phyloP scores from a whole-genome alignment of 2,329 filamentous ascomycete species.

The Anthostomella pinea region DNA sequence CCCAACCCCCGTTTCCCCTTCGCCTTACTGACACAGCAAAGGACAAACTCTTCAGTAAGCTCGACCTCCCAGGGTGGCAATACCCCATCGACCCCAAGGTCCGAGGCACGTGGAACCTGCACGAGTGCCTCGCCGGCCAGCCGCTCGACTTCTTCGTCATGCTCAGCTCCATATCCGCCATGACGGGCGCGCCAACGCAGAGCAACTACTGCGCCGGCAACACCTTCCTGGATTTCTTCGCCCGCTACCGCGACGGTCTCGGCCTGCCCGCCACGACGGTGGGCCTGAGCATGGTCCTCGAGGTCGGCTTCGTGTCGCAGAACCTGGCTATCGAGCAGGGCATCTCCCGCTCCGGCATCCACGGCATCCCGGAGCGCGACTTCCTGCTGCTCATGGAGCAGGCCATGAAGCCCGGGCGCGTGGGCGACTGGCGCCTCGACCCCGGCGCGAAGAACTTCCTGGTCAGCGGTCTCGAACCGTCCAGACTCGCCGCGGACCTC shows the following conservation, averaged over 20 bases:
- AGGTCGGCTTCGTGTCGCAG: constrained; percentile 13
- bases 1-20: neutral
- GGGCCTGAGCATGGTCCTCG: constrained; percentile 14
- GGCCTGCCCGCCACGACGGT: constrained; percentile 10
- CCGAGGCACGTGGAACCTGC: constrained; percentile 14
- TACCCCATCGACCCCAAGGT: constrained; percentile 16
- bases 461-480: constrained; percentile 13
- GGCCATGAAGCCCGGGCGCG: constrained; percentile 11
- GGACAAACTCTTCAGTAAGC: constrained; percentile 7
- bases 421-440: constrained; percentile 10
- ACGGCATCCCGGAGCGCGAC: constrained; percentile 14
- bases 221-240: constrained; percentile 12
- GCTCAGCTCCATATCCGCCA: constrained; percentile 30
- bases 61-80: constrained; percentile 14
- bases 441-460: constrained; percentile 12
- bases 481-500: constrained; percentile 11
- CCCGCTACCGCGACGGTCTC: constrained; percentile 8
- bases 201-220: constrained; percentile 30
- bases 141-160: constrained; percentile 38
- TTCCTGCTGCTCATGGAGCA: constrained; percentile 15
- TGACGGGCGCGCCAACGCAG: constrained; percentile 31
- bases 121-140: constrained; percentile 9
- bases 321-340: constrained; percentile 13
- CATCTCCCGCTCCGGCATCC: constrained; percentile 12
- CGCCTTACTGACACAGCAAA: constrained; percentile 1